Base-by-base conservation (phyloP, 345 rosid genomes). In the Excoecaria agallocha region DNA sequence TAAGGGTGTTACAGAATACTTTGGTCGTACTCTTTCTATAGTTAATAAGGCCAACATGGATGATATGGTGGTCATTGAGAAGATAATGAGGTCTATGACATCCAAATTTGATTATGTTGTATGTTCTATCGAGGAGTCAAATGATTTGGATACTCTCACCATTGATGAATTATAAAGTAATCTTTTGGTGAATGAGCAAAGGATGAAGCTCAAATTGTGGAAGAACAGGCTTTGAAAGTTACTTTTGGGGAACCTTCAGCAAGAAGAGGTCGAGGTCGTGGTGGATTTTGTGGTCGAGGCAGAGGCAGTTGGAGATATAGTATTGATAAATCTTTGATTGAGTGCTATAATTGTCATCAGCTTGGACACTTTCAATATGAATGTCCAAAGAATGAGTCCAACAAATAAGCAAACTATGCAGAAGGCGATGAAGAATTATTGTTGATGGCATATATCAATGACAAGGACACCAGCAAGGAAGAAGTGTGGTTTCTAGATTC, bases 181-280 rank as follows among this genome's bases (percentile, higher is more conserved):
- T 51, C 51, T 55, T 17, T 46, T 74, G 38, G 71, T 65, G 10
- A 71, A 73, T 52, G 76, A 30, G 30, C 30, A 30, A 30, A 61
- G 63, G 24, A 73, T 73, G 69, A 39, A 60, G 69, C 25, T 30
- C 76, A 73, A 2, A n/a, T 20, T 55, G 15, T n/a, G 17, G 76
- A 73, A 12, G 76, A 73, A 30, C 49, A 61, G 3, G 69, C 35
- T 8, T 73, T 73, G 54, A 72, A 20, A 24, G 67, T 72, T 6
- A 8, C 45, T 39, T 30, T 12, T 43, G 55, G 69, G 48, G 30
- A 46, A 22, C 6, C 59, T 10, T 55, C 59, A 20, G 22, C 69
- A 49, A 20, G 49, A 13, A 61, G 69, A 61, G 76, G 76, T 59
- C 63, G 76, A 24, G 69, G 76, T 45, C 9, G 58, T 25, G 48